Percentiles rank a stretch among this genome's conserved stretches.
phyloP scores from a whole-genome alignment of 495 filamentous ascomycete genomes.

The Emericellopsis terricola region DNA sequence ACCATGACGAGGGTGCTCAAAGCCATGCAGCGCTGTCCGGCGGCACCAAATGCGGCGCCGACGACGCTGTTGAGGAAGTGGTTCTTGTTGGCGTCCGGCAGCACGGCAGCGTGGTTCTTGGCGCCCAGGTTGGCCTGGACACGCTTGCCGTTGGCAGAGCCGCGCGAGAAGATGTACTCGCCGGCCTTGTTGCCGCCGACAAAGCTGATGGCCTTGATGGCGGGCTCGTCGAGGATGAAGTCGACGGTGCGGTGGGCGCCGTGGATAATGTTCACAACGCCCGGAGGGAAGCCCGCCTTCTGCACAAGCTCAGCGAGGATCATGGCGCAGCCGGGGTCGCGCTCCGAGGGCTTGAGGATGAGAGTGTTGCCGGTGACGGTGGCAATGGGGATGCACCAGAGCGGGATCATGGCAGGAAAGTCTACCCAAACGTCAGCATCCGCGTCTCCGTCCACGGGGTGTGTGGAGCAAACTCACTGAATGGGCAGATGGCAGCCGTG shows the following conservation, averaged over 20 bases:
- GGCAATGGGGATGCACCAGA: constrained; percentile 93
- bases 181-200: constrained; percentile 93
- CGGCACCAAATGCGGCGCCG: constrained; percentile 90
- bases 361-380: constrained; percentile 89
- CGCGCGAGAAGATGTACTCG: constrained; percentile 88
- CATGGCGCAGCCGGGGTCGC: constrained; percentile 95
- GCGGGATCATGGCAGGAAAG: constrained; percentile 98
- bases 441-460: background rate
- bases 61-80: constrained; percentile 87
- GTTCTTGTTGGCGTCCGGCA: constrained; percentile 97
- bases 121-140: constrained; percentile 98
- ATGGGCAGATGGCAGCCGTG: constrained; percentile 93
- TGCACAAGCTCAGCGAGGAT: constrained; percentile 84
- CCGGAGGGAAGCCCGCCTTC: constrained; percentile 84
- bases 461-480: constrained; percentile 51
- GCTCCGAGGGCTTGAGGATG: constrained; percentile 92
- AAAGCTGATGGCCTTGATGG: constrained; percentile 96
- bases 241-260: constrained; percentile 82
- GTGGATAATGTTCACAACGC: constrained; percentile 91
- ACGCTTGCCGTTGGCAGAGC: constrained; percentile 76
- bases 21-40: constrained; percentile 96
- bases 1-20: constrained; percentile 88
- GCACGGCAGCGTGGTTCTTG: constrained; percentile 93
- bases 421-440: constrained; percentile 31
- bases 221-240: constrained; percentile 91